Evolutionary conservation across 805 yeast genomes (phyloP), one percentile per base, ranked within the genome.

Genomic region (Lipomyces chichibuensis): DNA sequence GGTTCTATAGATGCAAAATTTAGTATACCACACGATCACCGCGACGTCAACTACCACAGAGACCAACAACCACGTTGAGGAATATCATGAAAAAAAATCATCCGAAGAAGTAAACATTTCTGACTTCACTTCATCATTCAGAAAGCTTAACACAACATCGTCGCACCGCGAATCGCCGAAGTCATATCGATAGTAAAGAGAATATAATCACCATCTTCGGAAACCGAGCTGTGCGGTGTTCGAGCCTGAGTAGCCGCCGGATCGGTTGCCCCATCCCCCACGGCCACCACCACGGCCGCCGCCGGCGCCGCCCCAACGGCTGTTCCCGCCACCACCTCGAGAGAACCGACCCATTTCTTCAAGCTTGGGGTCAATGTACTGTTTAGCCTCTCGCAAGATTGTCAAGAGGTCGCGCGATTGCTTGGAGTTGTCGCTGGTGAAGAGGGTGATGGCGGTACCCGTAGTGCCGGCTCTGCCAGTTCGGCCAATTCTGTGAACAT

Each of bases 401-500:
- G 90, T 88, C 75, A 94, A 86, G 77, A 95, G 85, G 76, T 92
- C 95, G 75, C 91, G 90, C 74, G 98, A 98, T 80, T 92, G 86
- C 82, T 89, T 87, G 74, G 91, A 83, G 84, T 92, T 91, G 72
- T 84, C 93, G 72, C 87, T 90, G 67, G 98, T 92, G 86, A 95
- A 95, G 80, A 94, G 87, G 8, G 98, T 91, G 73, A 92, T 87
- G 64, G 99, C 98, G 70, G 95, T 93, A 85, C 99, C 99, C 70
- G 85, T 84, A 70, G 92, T 88, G 80, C 98, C 98, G 73, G 98
- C 99, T 87, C 99, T 92, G 80, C 99, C 99, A 72, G 99, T 93
- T 87, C 98, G 93, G 81, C 99, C 99, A 77, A 94, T 95, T 84
- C 99, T 88, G 81, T 94, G 99, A 71, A 94, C 98, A 80, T 94